Base-by-base conservation (phyloP, 2,329 filamentous ascomycete species). In the Diaporthe humulicola region DNA sequence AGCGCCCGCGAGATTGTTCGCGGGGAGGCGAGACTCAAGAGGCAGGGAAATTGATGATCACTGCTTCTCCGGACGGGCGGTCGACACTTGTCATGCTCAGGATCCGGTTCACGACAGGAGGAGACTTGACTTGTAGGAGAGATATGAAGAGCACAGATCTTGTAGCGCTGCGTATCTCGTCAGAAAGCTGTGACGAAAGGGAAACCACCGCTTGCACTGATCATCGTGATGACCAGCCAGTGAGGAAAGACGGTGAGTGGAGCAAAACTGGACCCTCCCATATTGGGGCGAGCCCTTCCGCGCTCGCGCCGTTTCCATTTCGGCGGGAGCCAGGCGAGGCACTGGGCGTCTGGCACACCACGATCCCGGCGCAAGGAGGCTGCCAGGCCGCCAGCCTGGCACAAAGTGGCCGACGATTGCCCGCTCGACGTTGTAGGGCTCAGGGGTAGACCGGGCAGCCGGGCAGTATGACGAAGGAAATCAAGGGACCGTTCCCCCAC, bases 201-300 rank as follows among this genome's bases (percentile, higher is more conserved):
- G 66, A 71, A 71, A 73, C 61, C 22, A 17, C 71, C 58, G 73
- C 48, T 28, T 74, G 71, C 74, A 64, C 48, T 40, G 48, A 58
- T 60, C 50, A 69, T 72, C 64, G 50, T 75, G 72, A 45, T 45
- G 56, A 40, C n/a, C 71, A 71, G 28, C 74, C 74, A 73, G 66
- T 75, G 66, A 71, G 71, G 61, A 71, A 70, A 73, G 57, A 75
- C 74, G 69, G 74, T 69, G 74, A 70, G 74, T 40, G 50, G 60
- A 33, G 50, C 36, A 74, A 75, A 71, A 72, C 52, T 73, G 74
- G 74, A 69, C 15, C 64, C 57, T 52, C 60, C 19, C 50, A 73
- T 48, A 22, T 56, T 61, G 64, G 60, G 71, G 40, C 64, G 64
- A 74, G 50, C 42, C 48, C 25, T 60, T 45, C 52, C 64, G 72